Evolutionary conservation across 2,329 filamentous ascomycete species (phyloP).

Genomic region (Lasiodiplodia sp.): DNA sequence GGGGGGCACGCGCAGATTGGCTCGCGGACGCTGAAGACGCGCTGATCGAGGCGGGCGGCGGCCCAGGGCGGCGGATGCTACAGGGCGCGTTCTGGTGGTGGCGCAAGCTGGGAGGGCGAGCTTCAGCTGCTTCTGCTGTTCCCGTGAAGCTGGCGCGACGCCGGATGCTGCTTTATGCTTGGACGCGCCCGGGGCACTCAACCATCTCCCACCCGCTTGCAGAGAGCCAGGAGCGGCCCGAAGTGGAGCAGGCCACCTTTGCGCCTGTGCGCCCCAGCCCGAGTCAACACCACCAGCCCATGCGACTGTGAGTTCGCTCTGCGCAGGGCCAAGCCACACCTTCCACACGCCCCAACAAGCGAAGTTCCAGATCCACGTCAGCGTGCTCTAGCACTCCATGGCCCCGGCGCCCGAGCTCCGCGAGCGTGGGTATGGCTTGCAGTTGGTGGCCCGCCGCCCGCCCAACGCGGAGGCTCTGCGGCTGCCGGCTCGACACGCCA

Average conservation of each 20-base stretch:
- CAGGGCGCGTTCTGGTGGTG: constrained; percentile 2
- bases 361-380: constrained; percentile 31
- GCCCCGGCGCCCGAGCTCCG: constrained; percentile 13
- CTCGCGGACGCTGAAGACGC: constrained; percentile 6
- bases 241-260: constrained; percentile 15
- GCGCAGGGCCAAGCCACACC: constrained; percentile 28
- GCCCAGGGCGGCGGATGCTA: constrained; percentile 11
- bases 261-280: not conserved
- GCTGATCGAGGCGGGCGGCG: constrained; percentile 15
- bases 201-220: constrained; percentile 20
- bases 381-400: constrained; percentile 24
- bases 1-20: constrained; percentile 13
- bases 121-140: not conserved
- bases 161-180: constrained; percentile 15
- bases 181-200: constrained; percentile 19
- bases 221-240: constrained; percentile 19
- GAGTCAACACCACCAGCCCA: constrained; percentile 19
- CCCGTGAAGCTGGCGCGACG: not conserved
- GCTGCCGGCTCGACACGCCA: constrained; percentile 24
- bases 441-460: constrained; percentile 15
- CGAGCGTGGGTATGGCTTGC: constrained; percentile 25
- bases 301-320: not conserved
- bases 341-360: constrained; percentile 23
- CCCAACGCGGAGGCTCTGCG: constrained; percentile 20
- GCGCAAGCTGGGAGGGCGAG: not conserved